phyloP scores from a whole-genome alignment of 345 rosid genomes.

The Jatropha curcas region DNA sequence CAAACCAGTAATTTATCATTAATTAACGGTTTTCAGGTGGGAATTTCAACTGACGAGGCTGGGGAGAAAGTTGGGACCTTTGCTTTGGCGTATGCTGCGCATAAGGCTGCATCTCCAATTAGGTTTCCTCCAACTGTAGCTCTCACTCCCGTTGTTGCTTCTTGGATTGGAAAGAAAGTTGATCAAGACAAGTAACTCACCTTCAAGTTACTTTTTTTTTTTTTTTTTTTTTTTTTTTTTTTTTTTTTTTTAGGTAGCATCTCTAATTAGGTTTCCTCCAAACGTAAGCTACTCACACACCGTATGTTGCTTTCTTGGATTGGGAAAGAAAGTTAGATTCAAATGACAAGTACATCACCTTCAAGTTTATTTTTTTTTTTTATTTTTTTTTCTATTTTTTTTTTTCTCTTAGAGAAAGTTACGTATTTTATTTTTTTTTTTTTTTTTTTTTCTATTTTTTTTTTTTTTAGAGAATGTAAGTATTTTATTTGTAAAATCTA shows the following conservation, averaged over 20 bases:
- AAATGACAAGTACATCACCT: constrained; percentile 36
- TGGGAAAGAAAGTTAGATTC: constrained; percentile 70
- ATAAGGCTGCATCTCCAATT: constrained; percentile 94
- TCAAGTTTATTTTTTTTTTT: background rate
- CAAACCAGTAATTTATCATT: background rate
- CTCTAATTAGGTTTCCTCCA: constrained; percentile 92
- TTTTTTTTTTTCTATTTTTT: too few species aligned
- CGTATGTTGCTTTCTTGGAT: constrained; percentile 85
- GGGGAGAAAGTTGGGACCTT: constrained; percentile 87
- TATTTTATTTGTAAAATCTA: too few species aligned
- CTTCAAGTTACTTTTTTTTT: background rate
- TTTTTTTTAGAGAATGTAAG: too few species aligned
- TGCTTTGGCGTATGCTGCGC: constrained; percentile 90
- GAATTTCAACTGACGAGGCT: constrained; percentile 61
- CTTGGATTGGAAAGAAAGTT: constrained; percentile 88
- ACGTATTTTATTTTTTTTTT: too few species aligned
- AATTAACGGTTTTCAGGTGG: constrained; percentile 65
- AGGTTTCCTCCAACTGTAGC: constrained; percentile 93
- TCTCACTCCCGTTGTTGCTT: constrained; percentile 82
- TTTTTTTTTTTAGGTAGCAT: constrained; percentile 58
- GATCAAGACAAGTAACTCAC: constrained; percentile 41
- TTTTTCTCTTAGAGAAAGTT: background rate
- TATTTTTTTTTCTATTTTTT: too few species aligned
- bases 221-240: too few species aligned
- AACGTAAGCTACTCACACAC: constrained; percentile 90